These are phyloP conservation scores for Salvia sclarea DNA, from an alignment of 305 asterid genomes.

Conservation along the genomic window DNA sequence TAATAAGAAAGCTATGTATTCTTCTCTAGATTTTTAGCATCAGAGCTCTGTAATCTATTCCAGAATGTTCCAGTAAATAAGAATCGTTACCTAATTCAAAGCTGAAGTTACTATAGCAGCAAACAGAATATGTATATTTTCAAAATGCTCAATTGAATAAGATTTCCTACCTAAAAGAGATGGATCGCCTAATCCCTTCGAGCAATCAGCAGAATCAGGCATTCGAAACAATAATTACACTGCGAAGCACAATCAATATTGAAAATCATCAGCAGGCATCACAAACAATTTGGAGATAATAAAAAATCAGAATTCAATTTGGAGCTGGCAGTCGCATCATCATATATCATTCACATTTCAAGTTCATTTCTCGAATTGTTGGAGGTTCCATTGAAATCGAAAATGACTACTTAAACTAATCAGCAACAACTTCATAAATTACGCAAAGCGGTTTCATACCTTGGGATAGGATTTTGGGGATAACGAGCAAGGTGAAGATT, in stretches of 20 bases:
- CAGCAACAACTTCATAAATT: slow-evolving; percentile 14
- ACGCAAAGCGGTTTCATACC: slow-evolving; percentile 18
- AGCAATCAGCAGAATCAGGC: background rate
- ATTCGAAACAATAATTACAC: background rate
- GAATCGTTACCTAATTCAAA: slow-evolving; percentile 9
- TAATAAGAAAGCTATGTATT: background rate
- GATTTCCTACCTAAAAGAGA: slow-evolving; percentile 5
- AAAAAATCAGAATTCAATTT: background rate
- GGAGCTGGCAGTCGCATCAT: background rate
- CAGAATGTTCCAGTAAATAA: slow-evolving; percentile 14
- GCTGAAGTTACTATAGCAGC: background rate
- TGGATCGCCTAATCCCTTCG: background rate
- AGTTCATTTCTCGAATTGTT: background rate
- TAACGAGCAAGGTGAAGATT: slow-evolving; percentile 2
- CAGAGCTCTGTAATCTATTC: background rate
- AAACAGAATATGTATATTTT: background rate
- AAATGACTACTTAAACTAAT: background rate
- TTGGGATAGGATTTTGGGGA: slow-evolving; percentile 20
- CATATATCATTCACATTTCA: background rate
- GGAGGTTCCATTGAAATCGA: background rate
- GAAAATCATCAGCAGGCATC: background rate
- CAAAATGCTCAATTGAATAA: slow-evolving; percentile 4
- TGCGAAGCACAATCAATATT: background rate
- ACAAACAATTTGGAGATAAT: background rate
- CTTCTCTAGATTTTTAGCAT: background rate